Conservation (phyloP, 2,329 filamentous ascomycete species). For the Hortaea sp. region DNA sequence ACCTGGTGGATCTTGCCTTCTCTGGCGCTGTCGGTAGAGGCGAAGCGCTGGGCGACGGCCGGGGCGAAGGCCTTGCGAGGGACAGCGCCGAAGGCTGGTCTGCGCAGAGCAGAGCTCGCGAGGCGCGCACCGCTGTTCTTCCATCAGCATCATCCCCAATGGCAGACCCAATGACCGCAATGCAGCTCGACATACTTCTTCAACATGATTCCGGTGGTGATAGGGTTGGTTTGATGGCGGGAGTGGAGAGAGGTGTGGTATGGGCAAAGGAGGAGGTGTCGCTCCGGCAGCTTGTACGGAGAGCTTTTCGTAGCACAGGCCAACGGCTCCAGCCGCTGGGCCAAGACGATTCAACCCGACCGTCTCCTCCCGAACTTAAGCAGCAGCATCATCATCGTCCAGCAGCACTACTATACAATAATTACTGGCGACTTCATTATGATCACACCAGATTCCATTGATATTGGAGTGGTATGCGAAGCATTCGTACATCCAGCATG, state of each 20-base stretch:
- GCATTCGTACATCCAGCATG: too few relatives aligned
- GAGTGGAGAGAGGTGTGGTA: conserved; percentile 4
- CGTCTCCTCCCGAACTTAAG: neutral
- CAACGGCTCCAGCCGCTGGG: neutral
- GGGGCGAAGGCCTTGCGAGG: conserved; percentile 49
- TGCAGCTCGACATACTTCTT: conserved; percentile 56
- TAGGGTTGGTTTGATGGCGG: conserved; percentile 9
- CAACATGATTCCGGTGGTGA: conserved; percentile 68
- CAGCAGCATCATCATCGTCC: too few relatives aligned
- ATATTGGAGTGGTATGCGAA: too few relatives aligned
- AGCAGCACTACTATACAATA: too few relatives aligned
- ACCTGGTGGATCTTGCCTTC: conserved; percentile 66
- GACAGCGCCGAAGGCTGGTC: conserved; percentile 48
- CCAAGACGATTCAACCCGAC: neutral
- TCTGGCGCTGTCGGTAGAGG: conserved; percentile 46
- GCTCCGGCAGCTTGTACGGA: neutral
- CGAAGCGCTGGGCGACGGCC: conserved; percentile 51
- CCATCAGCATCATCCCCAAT: conserved; percentile 24
- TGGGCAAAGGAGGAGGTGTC: neutral
- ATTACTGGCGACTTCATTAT: too few relatives aligned
- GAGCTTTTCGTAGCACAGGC: neutral
- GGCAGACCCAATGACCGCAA: conserved; percentile 23
- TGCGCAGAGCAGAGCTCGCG: conserved; percentile 48
- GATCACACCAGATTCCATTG: too few relatives aligned
- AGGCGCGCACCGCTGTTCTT: conserved; percentile 55